Conservation (phyloP, 1,139 yeast species). For the Sugiyamaella paludigena region DNA sequence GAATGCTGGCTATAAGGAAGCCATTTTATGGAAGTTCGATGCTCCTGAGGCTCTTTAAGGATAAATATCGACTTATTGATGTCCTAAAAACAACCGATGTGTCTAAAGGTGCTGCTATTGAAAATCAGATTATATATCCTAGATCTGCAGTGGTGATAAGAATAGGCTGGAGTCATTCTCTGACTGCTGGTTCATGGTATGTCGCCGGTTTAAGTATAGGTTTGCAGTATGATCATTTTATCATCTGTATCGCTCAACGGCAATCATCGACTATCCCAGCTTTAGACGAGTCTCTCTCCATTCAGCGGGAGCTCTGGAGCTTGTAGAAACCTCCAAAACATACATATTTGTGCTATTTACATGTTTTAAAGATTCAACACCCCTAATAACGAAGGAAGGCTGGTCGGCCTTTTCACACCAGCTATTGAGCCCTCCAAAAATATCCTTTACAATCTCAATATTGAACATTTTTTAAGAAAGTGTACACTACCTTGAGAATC, state of each 20-base stretch:
- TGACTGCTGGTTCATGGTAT: conserved; percentile 53
- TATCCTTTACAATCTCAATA: conserved; percentile 53
- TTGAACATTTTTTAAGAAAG: conserved; percentile 50
- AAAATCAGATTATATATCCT: conserved; percentile 43
- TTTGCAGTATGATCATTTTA: conserved; percentile 33
- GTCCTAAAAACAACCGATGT: conserved; percentile 25
- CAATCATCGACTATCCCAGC: too few relatives aligned
- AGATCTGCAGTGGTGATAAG: conserved; percentile 53
- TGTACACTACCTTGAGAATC: conserved; percentile 81
- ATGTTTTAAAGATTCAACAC: too few relatives aligned
- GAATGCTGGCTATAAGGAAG: conserved; percentile 30
- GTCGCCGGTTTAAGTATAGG: conserved; percentile 71
- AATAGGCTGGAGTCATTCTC: conserved; percentile 61
- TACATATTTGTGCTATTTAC: not conserved
- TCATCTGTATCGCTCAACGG: too few relatives aligned
- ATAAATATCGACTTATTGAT: conserved; percentile 40
- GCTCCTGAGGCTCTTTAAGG: conserved; percentile 23
- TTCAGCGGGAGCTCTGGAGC: too few relatives aligned
- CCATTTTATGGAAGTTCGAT: conserved; percentile 30
- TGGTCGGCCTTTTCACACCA: conserved; percentile 67
- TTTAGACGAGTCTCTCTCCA: too few relatives aligned
- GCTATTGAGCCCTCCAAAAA: conserved; percentile 71
- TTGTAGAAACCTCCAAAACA: not conserved
- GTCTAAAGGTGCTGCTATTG: conserved; percentile 25
- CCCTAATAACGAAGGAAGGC: conserved; percentile 63